Percentiles rank a stretch among this genome's conserved stretches.
phyloP scores from a whole-genome alignment of 2,329 filamentous ascomycete species.

The Tolypocladium cylindrosporum region DNA sequence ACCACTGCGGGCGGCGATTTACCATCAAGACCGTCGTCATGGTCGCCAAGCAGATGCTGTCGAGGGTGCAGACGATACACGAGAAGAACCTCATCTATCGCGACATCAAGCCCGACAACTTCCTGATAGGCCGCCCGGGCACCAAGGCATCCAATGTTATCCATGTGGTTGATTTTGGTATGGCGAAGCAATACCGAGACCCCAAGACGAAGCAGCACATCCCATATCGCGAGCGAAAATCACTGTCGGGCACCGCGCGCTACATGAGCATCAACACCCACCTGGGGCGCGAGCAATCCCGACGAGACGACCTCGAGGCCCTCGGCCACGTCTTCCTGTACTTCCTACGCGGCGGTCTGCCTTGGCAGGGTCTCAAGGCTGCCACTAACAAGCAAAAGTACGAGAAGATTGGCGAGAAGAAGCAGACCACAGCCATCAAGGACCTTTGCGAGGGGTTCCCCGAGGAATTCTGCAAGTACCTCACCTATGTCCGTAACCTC shows the following conservation, averaged over 20 bases:
- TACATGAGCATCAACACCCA: slow-evolving; percentile 99
- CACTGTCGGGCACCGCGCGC: slow-evolving; percentile 86
- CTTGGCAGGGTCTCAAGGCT: slow-evolving; percentile 65
- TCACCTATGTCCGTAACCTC: slow-evolving; percentile 93
- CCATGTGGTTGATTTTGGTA: slow-evolving; percentile 97
- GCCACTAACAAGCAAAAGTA: slow-evolving; percentile 92
- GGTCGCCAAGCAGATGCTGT: slow-evolving; percentile 99
- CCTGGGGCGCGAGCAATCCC: slow-evolving; percentile 88
- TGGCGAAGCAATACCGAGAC: slow-evolving; percentile 98
- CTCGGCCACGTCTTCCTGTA: slow-evolving; percentile 68
- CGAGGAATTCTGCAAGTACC: slow-evolving; percentile 94
- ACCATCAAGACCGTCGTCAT: slow-evolving; percentile 97
- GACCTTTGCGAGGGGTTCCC: slow-evolving; percentile 95
- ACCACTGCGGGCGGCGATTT: slow-evolving; percentile 92
- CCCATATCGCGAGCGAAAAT: slow-evolving; percentile 93
- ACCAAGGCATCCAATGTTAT: slow-evolving; percentile 97
- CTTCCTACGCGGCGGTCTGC: slow-evolving; percentile 59
- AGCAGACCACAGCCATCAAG: slow-evolving; percentile 94
- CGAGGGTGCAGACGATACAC: slow-evolving; percentile 85
- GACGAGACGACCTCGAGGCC: slow-evolving; percentile 91
- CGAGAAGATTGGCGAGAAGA: slow-evolving; percentile 99
- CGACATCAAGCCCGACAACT: slow-evolving; percentile 99
- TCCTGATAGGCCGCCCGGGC: slow-evolving; percentile 84
- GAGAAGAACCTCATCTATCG: slow-evolving; percentile 99
- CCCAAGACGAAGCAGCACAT: slow-evolving; percentile 99